These are phyloP conservation scores for Suhomyces bokatorum DNA, from an alignment of 1,139 yeast species.

Conservation along the genomic window DNA sequence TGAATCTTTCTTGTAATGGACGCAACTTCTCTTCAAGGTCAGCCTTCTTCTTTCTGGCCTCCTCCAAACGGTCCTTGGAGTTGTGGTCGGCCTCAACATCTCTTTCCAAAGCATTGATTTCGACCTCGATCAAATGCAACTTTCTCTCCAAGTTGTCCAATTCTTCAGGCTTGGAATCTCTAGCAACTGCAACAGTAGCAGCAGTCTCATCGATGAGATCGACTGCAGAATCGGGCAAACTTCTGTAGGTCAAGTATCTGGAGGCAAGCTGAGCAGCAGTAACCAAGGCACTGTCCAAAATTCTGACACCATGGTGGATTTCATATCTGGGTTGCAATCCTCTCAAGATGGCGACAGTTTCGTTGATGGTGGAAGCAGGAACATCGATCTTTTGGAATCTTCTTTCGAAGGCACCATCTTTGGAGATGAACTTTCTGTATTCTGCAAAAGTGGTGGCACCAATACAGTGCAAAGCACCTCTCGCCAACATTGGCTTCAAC, in stretches of 20 bases:
- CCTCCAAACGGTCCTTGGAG: constrained; percentile 80
- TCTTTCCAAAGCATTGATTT: constrained; percentile 94
- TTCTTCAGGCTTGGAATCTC: constrained; percentile 98
- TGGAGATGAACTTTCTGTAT: constrained; percentile 87
- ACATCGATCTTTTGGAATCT: constrained; percentile 97
- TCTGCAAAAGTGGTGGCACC: constrained; percentile 98
- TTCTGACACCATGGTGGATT: constrained; percentile 97
- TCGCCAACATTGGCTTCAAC: constrained; percentile 94
- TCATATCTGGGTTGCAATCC: constrained; percentile 96
- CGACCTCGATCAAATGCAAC: constrained; percentile 87
- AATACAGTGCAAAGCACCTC: constrained; percentile 94
- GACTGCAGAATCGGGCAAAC: constrained; percentile 96
- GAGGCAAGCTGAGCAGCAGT: constrained; percentile 95
- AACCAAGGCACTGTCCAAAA: constrained; percentile 91
- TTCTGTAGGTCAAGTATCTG: constrained; percentile 90
- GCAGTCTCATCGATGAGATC: constrained; percentile 96
- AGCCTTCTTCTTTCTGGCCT: constrained; percentile 78
- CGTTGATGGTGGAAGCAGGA: constrained; percentile 88
- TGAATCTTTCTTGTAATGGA: constrained; percentile 84
- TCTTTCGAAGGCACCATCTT: constrained; percentile 98
- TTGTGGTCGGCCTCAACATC: constrained; percentile 87
- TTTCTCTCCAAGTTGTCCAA: constrained; percentile 91
- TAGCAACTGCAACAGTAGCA: constrained; percentile 96
- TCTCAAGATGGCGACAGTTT: constrained; percentile 93
- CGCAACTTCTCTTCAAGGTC: constrained; percentile 80